phyloP scores from a whole-genome alignment of 2,329 filamentous ascomycete species.

The Aspergillus sp. region DNA sequence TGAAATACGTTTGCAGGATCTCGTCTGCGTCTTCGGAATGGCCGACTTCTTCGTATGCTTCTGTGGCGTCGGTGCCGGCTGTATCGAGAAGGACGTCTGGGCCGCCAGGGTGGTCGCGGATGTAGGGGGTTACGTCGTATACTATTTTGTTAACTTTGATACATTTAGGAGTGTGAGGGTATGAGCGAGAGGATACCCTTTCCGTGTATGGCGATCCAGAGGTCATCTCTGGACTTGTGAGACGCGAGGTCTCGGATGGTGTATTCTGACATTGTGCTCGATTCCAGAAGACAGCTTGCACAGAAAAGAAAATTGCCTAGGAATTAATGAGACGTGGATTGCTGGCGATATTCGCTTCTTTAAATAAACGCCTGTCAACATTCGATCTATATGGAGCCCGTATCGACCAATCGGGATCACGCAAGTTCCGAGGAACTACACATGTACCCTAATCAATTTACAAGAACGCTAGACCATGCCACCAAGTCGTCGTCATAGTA shows the following conservation, averaged over 20 bases:
- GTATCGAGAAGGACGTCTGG: conserved; percentile 34
- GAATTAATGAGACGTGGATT: not conserved
- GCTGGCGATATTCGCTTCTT: not conserved
- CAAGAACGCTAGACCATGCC: no score
- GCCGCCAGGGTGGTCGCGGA: conserved; percentile 52
- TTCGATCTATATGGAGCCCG: no score
- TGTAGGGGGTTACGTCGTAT: conserved; percentile 53
- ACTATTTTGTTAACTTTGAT: conserved; percentile 32
- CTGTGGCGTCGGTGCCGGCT: conserved; percentile 38
- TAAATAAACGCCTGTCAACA: no score
- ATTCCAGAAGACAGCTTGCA: not conserved
- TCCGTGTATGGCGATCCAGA: conserved; percentile 53
- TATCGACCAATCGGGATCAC: no score
- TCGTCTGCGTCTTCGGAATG: conserved; percentile 43
- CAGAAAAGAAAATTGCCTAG: no score
- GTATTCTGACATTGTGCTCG: conserved; percentile 14
- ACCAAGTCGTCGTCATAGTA: no score
- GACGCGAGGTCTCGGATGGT: conserved; percentile 35
- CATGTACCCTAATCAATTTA: no score
- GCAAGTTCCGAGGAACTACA: no score
- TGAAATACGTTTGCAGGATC: conserved; percentile 30
- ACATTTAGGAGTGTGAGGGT: not conserved
- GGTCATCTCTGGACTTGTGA: conserved; percentile 44
- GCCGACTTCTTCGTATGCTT: conserved; percentile 39
- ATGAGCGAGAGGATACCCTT: conserved; percentile 37